Conservation (phyloP, 2,329 filamentous ascomycete species). For the Triangularia setosa region DNA sequence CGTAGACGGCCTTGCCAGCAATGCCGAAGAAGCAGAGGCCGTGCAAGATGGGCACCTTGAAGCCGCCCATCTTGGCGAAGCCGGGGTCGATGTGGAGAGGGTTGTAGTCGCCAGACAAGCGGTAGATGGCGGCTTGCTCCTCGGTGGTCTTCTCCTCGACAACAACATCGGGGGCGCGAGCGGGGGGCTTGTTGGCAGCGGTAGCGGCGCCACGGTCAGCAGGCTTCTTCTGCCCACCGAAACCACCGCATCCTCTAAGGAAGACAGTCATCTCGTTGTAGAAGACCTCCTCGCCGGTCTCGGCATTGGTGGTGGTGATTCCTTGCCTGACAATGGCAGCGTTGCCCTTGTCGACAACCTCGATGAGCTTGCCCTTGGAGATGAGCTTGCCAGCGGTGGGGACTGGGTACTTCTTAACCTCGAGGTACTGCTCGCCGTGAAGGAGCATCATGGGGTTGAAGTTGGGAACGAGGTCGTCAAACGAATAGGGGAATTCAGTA, state of each 20-base stretch:
- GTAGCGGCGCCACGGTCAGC: constrained; percentile 75
- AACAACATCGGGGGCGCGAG: constrained; percentile 72
- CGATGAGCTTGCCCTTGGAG: constrained; percentile 75
- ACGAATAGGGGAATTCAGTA: constrained; percentile 72
- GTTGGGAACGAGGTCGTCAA: constrained; percentile 84
- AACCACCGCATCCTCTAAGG: constrained; percentile 85
- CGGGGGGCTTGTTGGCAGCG: constrained; percentile 72
- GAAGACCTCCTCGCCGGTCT: constrained; percentile 84
- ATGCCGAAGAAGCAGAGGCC: constrained; percentile 96
- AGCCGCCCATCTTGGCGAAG: constrained; percentile 93
- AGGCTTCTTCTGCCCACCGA: constrained; percentile 77
- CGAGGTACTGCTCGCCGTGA: constrained; percentile 97
- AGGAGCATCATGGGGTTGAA: constrained; percentile 98
- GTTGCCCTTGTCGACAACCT: constrained; percentile 93
- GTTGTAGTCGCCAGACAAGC: constrained; percentile 91
- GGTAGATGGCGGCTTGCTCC: constrained; percentile 91
- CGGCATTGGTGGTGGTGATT: constrained; percentile 77
- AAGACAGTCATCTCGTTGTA: constrained; percentile 97
- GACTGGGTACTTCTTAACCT: constrained; percentile 87
- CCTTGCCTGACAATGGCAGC: constrained; percentile 79
- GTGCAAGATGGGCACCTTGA: constrained; percentile 91
- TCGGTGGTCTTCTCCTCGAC: constrained; percentile 82
- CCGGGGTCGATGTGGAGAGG: constrained; percentile 92
- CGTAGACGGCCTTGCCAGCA: constrained; percentile 82
- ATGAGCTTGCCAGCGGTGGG: constrained; percentile 76